Percentiles rank a stretch among this genome's conserved stretches.
Evolutionary conservation across 2,329 filamentous ascomycete genomes (phyloP).

Genomic region (Periconia digitata): DNA sequence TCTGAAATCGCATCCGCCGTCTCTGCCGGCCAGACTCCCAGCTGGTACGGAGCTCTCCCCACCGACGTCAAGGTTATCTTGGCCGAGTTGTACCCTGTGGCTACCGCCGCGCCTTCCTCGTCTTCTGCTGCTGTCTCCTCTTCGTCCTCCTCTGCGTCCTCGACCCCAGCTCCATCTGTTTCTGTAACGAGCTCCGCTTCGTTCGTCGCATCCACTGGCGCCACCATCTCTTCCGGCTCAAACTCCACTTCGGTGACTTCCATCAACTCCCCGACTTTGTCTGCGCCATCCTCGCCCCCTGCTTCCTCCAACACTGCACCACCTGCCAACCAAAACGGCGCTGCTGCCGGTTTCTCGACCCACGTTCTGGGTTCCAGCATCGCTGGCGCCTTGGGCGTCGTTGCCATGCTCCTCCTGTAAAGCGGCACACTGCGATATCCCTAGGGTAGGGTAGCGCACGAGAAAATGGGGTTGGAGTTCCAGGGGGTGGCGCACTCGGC

Average conservation of each 20-base stretch:
- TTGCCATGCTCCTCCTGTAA: constrained; percentile 49
- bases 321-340: constrained; percentile 16
- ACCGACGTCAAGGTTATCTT: constrained; percentile 49
- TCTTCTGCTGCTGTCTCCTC: constrained; percentile 17
- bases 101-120: constrained; percentile 19
- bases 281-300: constrained; percentile 2
- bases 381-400: constrained; percentile 44
- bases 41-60: constrained; percentile 50
- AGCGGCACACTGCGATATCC: background rate
- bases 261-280: constrained; percentile 28
- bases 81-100: constrained; percentile 36
- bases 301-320: constrained; percentile 14
- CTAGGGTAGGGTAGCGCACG: background rate
- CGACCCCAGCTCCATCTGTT: constrained; percentile 11
- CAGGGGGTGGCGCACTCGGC: constrained; percentile 24
- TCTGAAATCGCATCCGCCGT: constrained; percentile 47
- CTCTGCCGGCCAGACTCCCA: constrained; percentile 45
- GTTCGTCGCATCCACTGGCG: constrained; percentile 13
- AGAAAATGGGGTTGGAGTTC: constrained; percentile 1
- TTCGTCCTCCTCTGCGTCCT: constrained; percentile 3
- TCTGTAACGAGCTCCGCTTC: constrained; percentile 6
- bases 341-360: constrained; percentile 39
- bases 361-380: constrained; percentile 44
- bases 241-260: constrained; percentile 22
- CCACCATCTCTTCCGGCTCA: constrained; percentile 17